These are phyloP conservation scores for Kodamaea sp. DNA, from an alignment of 1,139 yeast species.

Conservation along the genomic window DNA sequence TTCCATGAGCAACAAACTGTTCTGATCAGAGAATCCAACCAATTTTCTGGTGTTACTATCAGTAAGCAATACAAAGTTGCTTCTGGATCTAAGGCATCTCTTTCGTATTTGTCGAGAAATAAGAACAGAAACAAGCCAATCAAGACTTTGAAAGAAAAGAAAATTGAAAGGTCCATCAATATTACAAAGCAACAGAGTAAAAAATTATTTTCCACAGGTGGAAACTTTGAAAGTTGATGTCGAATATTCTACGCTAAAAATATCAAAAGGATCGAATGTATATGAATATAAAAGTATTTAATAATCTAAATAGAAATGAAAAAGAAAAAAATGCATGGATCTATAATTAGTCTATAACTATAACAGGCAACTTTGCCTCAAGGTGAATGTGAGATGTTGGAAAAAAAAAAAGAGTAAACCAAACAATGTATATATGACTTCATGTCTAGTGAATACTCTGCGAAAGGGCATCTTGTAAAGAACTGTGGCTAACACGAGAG, in stretches of 20 bases:
- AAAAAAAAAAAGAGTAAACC: not conserved
- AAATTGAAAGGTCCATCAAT: slow-evolving; percentile 27
- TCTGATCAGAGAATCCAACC: slow-evolving; percentile 36
- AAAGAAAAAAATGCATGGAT: too few relatives aligned
- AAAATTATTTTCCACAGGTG: slow-evolving; percentile 16
- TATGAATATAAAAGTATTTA: slow-evolving; percentile 1
- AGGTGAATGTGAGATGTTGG: not conserved
- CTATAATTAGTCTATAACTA: too few relatives aligned
- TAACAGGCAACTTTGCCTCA: too few relatives aligned
- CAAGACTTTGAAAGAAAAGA: slow-evolving; percentile 28
- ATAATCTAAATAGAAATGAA: not conserved
- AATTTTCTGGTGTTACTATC: slow-evolving; percentile 52
- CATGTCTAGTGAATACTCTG: slow-evolving; percentile 9
- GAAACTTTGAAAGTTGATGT: slow-evolving; percentile 20
- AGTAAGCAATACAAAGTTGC: slow-evolving; percentile 56
- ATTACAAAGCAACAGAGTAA: slow-evolving; percentile 18
- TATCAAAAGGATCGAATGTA: slow-evolving; percentile 1
- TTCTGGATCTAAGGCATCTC: slow-evolving; percentile 56
- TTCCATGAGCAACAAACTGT: slow-evolving; percentile 33
- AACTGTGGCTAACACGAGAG: slow-evolving; percentile 28
- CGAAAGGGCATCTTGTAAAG: slow-evolving; percentile 34
- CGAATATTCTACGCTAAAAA: not conserved
- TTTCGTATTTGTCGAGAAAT: slow-evolving; percentile 49
- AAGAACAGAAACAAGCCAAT: slow-evolving; percentile 14
- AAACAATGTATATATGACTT: not conserved